Evolutionary conservation across 192 early-diverging fungal species (phyloP), one percentile per base, ranked within the genome.

Genomic region (Obelidium mucronatum): DNA sequence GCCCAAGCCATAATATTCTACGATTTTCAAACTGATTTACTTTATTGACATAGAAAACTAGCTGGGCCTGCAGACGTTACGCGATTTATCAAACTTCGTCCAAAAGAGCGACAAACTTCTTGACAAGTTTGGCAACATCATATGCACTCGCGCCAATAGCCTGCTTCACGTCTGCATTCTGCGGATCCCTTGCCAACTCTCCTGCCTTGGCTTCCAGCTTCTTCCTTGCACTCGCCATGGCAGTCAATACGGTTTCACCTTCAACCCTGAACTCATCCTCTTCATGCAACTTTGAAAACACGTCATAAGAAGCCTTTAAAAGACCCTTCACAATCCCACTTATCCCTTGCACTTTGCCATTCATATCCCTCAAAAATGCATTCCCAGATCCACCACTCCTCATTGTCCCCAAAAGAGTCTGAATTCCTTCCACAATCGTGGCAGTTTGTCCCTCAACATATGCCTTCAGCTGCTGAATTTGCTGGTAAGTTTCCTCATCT

Each of bases 51-150:
- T n/a, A n/a, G n/a, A n/a, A n/a, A n/a, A n/a, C n/a, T n/a, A n/a
- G n/a, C n/a, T n/a, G n/a, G n/a, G n/a, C n/a, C n/a, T n/a, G n/a
- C n/a, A n/a, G n/a, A n/a, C n/a, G n/a, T n/a, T n/a, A n/a, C n/a
- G n/a, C n/a, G n/a, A n/a, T n/a, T n/a, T n/a, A n/a, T 65, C 63
- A 65, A 31, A 68, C 66, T 51, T 33, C 72, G 40, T 74, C 72
- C 36, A 74, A 51, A 11, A 74, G 31, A 36, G 72, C 56, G 8
- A 74, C 72, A 54, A 62, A 63, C 19, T 63, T 74, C 37, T 74
- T 74, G 40, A 74, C 72, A 17, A 48, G 59, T 39, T 74, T 74
- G 0, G 72, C 72, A 24, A 74, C 19, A 4, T 74, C 72, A 74
- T 62, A 74, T 26, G 72, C 72, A 31, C 35, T 54, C 31, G 72